Evolutionary conservation across 2,329 filamentous ascomycete genomes (phyloP), one percentile per base, ranked within the genome.

Genomic region (Ophiocordyceps camponoti-floridani): DNA sequence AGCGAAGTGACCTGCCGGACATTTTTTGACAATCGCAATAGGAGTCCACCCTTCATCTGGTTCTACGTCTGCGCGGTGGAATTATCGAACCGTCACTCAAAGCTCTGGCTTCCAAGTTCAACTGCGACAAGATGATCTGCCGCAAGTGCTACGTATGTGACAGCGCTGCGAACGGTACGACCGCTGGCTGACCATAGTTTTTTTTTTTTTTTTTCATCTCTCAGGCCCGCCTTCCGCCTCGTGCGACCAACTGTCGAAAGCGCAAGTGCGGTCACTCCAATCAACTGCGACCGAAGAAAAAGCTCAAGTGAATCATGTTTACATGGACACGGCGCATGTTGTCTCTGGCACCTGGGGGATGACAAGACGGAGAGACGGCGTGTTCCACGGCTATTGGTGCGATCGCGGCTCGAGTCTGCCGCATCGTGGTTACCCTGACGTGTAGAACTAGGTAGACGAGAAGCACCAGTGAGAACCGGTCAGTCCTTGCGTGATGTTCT

Each of bases 201-300:
- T 13, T 12, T 2, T 40, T 11, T 30, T 30, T 40, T 42, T 4
- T 16, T 5, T 13, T 12, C 3, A 37, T 11, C 9, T 30, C 40
- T 42, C 47, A 77, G 73, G 76, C 77, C 52, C 88, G 89, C 69
- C 87, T 96, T 54, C 89, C 89, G 56, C 89, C 89, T 58, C 86
- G 91, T 80, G 91, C 91, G 62, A 95, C 89, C 79, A 98, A 98
- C 84, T 98, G 91, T 85, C 80, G 88, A 64, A 96, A 96, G 87
- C 88, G 88, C 77, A 96, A 96, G 82, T 96, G 89, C 73, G 91
- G 89, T 54, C 91, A 96, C 83, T 93, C 83, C 75, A 96, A 96
- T 85, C 91, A 98, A 82, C 85, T 98, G 68, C 86, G 91, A 73
- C 91, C 91, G 70, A 98, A 98, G 89, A 98, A 98, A 88, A 98